phyloP scores from a whole-genome alignment of 257 asterid genomes.

The Penstemon eatonii region DNA sequence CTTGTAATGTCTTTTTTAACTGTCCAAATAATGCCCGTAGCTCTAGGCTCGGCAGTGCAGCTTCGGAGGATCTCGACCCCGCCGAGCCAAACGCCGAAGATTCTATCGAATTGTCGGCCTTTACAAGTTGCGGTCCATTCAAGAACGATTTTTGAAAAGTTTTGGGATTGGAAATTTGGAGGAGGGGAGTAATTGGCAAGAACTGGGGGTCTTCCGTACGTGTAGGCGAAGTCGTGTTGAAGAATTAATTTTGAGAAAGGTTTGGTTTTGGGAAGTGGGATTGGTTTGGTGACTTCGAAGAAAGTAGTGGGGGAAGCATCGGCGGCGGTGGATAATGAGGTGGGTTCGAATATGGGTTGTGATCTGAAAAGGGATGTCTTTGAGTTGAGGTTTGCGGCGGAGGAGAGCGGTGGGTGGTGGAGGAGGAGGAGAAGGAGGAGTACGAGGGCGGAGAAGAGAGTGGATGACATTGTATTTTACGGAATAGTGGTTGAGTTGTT shows the following conservation, averaged over 20 bases:
- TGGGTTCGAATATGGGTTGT: constrained; percentile 14
- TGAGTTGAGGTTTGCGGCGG: constrained; percentile 36
- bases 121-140: constrained; percentile 70
- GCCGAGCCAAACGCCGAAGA: constrained; percentile 78
- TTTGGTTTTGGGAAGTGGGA: constrained; percentile 46
- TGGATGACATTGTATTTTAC: constrained; percentile 12
- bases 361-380: constrained; percentile 28
- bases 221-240: constrained; percentile 54
- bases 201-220: constrained; percentile 56
- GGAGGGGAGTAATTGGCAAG: constrained; percentile 51
- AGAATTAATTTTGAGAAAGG: constrained; percentile 50
- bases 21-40: constrained; percentile 66
- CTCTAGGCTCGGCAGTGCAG: constrained; percentile 77
- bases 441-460: constrained; percentile 28
- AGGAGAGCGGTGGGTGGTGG: constrained; percentile 26
- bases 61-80: constrained; percentile 85
- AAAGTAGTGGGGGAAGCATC: constrained; percentile 38
- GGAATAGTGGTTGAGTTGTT: neutral
- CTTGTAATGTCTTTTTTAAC: constrained; percentile 72
- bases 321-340: constrained; percentile 2
- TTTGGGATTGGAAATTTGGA: constrained; percentile 41
- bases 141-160: constrained; percentile 50
- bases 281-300: constrained; percentile 64
- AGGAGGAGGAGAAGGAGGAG: constrained; percentile 21
- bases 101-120: constrained; percentile 79